Conservation (phyloP, 192 early-diverging fungal species). For the Backusella sp. region DNA sequence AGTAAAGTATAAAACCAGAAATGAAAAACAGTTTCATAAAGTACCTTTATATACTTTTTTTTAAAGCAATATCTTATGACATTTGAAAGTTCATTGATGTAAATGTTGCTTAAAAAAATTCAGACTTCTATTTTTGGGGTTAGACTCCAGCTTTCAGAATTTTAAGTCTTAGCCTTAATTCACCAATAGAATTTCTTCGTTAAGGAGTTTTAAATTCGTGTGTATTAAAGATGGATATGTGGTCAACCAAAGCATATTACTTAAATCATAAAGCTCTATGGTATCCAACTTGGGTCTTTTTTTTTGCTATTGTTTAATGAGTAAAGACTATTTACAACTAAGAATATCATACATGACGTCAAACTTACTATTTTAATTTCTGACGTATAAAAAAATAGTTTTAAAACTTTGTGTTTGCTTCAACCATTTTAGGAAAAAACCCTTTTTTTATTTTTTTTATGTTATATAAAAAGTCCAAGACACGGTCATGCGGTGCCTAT, state of each 20-base stretch:
- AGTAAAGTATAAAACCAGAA: neutral
- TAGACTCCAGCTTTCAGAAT: neutral
- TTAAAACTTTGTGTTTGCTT: neutral
- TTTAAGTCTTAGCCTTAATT: neutral
- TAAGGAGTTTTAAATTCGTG: neutral
- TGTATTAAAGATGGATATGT: neutral
- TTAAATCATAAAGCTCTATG: neutral
- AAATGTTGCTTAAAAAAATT: neutral
- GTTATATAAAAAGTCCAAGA: neutral
- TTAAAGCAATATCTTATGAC: neutral
- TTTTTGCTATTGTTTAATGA: neutral
- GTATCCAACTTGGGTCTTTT: neutral
- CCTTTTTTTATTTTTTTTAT: neutral
- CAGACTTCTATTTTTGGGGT: neutral
- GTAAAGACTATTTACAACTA: neutral
- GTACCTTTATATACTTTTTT: neutral
- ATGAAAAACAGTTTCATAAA: neutral
- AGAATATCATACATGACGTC: neutral
- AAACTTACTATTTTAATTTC: neutral
- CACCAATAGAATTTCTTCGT: neutral
- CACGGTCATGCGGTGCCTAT: neutral
- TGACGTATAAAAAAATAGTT: neutral
- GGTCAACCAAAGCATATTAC: neutral
- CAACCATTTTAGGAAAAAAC: slow-evolving; percentile 9
- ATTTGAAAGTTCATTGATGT: neutral